Base-by-base conservation (phyloP, 2,329 filamentous ascomycete species). In the Remersonia thermophila region DNA sequence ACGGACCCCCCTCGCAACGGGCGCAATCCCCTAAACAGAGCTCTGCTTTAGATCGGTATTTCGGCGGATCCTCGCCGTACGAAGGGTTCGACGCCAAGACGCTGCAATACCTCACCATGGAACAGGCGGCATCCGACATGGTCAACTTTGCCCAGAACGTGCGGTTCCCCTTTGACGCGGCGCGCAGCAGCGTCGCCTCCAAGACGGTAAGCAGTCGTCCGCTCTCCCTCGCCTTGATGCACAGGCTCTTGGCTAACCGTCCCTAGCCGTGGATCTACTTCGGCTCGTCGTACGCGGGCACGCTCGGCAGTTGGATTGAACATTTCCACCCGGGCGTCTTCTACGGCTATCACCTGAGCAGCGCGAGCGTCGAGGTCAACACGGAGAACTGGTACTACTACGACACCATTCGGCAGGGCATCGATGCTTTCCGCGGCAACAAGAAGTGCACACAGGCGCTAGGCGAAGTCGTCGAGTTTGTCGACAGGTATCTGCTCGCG, bases 381-480 rank as follows among this genome's bases (percentile, higher is more conserved):
- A 36, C 40, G 1, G 38, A 46, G 15, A 47, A 47, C 38, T 49
- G 45, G 45, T 45, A 44, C 30, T 49, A 47, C 37, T 49, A 47
- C 34, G 45, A 49, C 33, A 46, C 47, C 11, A 46, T 47, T 35
- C 15, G 41, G 4, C 39, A 47, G 32, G 47, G 45, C 1, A 49
- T 49, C 33, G 39, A 45, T 25, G 23, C 33, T 2, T 39, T 35
- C 23, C 39, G 42, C 12, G 32, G 32, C 2, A 33, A 41, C 31
- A 43, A 40, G 30, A 33, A 37, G 33, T 48, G 46, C 40, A 48
- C 37, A 27, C 28, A 36, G 16, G 44, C 46, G 3, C 38, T 48
- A 3, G 35, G 27, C 25, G 33, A 36, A 26, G 44, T 46, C 2
- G 34, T 32, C 11, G 32, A 35, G 3, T 48, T 37, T 20, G 46